Conservation (phyloP, 208 protist species). For the Wallacemonas sp. region DNA sequence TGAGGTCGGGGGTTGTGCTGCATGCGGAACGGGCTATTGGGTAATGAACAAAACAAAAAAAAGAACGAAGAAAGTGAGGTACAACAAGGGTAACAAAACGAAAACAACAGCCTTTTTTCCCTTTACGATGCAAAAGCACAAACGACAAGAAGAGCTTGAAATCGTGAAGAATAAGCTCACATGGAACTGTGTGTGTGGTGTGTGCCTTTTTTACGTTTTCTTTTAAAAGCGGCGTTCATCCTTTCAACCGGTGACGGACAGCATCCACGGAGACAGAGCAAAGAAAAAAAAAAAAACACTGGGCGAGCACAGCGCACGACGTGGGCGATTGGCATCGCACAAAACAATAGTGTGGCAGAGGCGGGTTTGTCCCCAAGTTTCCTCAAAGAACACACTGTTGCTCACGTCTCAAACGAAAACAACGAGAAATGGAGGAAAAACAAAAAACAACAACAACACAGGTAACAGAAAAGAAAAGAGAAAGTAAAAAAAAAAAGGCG, state of each 20-base stretch:
- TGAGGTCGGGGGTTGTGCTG: neutral
- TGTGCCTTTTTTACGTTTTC: neutral
- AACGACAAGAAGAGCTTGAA: too few relatives aligned
- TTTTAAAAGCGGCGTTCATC: too few relatives aligned
- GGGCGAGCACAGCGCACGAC: neutral
- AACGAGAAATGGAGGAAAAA: neutral
- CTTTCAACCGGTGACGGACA: too few relatives aligned
- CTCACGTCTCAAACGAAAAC: neutral
- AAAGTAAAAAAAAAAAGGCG: too few relatives aligned
- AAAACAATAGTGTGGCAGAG: neutral
- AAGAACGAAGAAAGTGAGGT: constrained; percentile 11
- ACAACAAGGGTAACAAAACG: constrained; percentile 5
- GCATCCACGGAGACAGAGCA: too few relatives aligned
- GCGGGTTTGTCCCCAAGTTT: constrained; percentile 12
- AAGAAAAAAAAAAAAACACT: too few relatives aligned
- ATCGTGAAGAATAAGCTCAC: too few relatives aligned
- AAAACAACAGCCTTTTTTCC: neutral
- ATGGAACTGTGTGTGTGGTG: too few relatives aligned
- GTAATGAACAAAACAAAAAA: constrained; percentile 26
- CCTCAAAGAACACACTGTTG: constrained; percentile 5
- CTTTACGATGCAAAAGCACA: neutral
- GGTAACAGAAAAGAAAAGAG: too few relatives aligned
- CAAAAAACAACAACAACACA: too few relatives aligned
- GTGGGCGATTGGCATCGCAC: neutral
- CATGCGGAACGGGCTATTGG: neutral